These are phyloP conservation scores for Diaporthe nobilis DNA, from an alignment of 2,329 filamentous ascomycete species.

Conservation along the genomic window DNA sequence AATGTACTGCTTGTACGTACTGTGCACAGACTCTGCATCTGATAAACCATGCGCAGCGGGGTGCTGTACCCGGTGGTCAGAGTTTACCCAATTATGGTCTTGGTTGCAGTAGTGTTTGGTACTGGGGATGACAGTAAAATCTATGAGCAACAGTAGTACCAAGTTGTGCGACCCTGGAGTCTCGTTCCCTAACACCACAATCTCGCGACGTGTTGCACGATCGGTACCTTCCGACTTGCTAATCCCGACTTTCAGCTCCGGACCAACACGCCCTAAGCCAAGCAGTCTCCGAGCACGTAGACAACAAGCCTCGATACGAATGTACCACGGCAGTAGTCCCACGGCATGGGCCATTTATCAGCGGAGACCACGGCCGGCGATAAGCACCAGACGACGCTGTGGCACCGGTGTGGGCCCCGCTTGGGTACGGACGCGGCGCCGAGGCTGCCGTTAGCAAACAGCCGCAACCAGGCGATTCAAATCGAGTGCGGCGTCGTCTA, in stretches of 20 bases:
- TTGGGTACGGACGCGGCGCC: background rate
- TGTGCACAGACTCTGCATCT: background rate
- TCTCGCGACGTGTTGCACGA: background rate
- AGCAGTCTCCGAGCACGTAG: background rate
- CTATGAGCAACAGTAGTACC: constrained; percentile 10
- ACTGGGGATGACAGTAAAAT: background rate
- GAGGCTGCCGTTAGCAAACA: constrained; percentile 8
- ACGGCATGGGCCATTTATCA: background rate
- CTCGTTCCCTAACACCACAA: background rate
- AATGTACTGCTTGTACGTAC: background rate
- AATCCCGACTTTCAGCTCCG: background rate
- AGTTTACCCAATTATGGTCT: background rate
- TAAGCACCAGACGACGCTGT: background rate
- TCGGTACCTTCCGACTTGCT: background rate
- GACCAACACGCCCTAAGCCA: background rate
- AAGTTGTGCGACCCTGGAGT: constrained; percentile 17
- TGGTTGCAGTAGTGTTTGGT: constrained; percentile 3
- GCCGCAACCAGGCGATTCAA: background rate
- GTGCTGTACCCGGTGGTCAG: constrained; percentile 18
- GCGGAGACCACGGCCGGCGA: constrained; percentile 3
- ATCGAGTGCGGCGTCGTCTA: background rate
- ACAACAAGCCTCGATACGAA: constrained; percentile 2
- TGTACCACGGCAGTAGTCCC: constrained; percentile 15
- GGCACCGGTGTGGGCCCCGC: constrained; percentile 2
- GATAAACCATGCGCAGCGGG: background rate